Conservation (phyloP, 257 asterid species). For the Leptodermis oblonga region DNA sequence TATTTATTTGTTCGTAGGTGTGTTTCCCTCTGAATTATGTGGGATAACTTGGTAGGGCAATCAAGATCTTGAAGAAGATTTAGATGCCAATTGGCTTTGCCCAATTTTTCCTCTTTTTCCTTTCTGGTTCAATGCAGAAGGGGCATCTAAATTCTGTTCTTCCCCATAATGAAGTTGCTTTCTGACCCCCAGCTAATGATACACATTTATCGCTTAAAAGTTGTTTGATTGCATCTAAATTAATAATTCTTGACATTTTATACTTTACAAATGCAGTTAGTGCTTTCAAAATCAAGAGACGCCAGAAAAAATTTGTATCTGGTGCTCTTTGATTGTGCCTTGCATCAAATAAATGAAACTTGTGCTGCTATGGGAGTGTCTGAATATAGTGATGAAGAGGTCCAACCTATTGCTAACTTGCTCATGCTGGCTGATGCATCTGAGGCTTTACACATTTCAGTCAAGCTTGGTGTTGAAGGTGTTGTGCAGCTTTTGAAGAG, state of each 20-base stretch:
- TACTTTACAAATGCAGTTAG: conserved; percentile 57
- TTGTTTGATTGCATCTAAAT: neutral
- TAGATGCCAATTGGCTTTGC: neutral
- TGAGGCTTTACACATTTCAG: conserved; percentile 90
- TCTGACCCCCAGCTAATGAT: neutral
- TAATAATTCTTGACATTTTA: neutral
- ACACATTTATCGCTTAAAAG: neutral
- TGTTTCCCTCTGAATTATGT: too few species aligned
- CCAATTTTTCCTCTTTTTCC: neutral
- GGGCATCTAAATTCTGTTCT: neutral
- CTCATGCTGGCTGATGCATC: conserved; percentile 97
- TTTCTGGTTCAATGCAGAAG: too few species aligned
- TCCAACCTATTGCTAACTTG: conserved; percentile 88
- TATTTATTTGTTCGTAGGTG: neutral
- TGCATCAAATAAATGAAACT: conserved; percentile 82
- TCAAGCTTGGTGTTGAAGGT: conserved; percentile 93
- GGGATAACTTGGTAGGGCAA: neutral
- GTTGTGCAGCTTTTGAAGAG: conserved; percentile 76
- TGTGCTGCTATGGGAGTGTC: conserved; percentile 77
- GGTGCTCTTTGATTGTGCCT: conserved; percentile 91
- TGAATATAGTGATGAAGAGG: conserved; percentile 90
- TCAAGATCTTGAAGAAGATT: neutral
- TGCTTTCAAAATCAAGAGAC: conserved; percentile 85
- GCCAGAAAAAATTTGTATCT: conserved; percentile 84
- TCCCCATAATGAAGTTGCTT: neutral